Conservation (phyloP, 2,329 filamentous ascomycete species). For the Colletotrichum sidae region DNA sequence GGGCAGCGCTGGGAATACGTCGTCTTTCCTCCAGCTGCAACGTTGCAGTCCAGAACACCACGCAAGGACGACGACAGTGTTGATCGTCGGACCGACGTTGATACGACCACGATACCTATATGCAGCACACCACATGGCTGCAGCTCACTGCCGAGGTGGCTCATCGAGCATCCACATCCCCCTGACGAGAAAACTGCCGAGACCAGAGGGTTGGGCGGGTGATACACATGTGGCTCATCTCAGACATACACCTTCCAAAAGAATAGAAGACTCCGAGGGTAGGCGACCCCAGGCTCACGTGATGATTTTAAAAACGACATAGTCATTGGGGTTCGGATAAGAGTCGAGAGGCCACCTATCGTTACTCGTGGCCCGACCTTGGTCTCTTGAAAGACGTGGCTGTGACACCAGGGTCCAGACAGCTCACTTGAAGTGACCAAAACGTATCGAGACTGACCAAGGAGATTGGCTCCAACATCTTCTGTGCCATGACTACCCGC, state of each 20-base stretch:
- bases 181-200: not conserved
- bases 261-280: not conserved
- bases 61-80: too few species aligned
- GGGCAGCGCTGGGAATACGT: too few species aligned
- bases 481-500: not conserved
- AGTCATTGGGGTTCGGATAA: not conserved
- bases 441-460: not conserved
- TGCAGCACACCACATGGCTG: too few species aligned
- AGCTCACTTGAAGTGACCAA: not conserved
- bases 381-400: too few species aligned
- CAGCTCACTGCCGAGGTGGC: too few species aligned
- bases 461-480: not conserved
- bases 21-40: too few species aligned
- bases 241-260: conserved; percentile 13
- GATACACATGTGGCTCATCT: conserved; percentile 14
- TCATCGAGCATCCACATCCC: not conserved
- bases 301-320: too few species aligned
- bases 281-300: not conserved
- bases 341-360: not conserved
- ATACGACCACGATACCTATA: too few species aligned
- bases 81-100: too few species aligned
- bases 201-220: conserved; percentile 5
- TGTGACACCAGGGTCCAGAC: not conserved
- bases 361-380: too few species aligned
- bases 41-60: too few species aligned